phyloP scores from a whole-genome alignment of 2,329 filamentous ascomycete genomes.

The Zalaria obscura region DNA sequence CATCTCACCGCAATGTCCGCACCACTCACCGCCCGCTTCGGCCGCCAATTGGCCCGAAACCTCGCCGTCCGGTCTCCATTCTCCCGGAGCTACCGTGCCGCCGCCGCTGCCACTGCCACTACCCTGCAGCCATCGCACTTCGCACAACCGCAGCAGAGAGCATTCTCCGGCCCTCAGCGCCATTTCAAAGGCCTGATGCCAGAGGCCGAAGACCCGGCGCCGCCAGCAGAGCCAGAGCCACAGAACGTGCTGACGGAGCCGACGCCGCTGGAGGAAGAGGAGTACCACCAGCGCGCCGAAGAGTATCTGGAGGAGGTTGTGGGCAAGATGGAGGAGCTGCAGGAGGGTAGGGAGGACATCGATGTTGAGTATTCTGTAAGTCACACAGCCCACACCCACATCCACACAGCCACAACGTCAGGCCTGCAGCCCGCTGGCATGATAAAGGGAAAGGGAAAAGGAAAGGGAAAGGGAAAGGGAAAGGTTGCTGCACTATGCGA shows the following conservation, averaged over 20 bases:
- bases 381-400: slow-evolving; percentile 8
- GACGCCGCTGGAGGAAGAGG: slow-evolving; percentile 49
- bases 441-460: no score
- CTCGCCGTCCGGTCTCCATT: slow-evolving; percentile 5
- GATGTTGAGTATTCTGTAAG: slow-evolving; percentile 83
- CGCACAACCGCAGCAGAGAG: not conserved
- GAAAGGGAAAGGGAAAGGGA: no score
- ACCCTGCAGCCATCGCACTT: slow-evolving; percentile 1
- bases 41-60: slow-evolving; percentile 10
- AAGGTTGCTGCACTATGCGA: no score
- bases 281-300: slow-evolving; percentile 71
- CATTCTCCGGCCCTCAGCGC: slow-evolving; percentile 8
- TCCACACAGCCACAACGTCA: no score
- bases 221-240: slow-evolving; percentile 23
- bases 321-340: slow-evolving; percentile 52
- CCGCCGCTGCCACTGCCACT: not conserved
- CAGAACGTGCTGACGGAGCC: slow-evolving; percentile 32
- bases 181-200: slow-evolving; percentile 25
- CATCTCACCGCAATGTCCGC: slow-evolving; percentile 10
- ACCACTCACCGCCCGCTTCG: slow-evolving; percentile 9
- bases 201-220: slow-evolving; percentile 22
- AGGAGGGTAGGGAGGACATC: slow-evolving; percentile 59
- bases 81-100: slow-evolving; percentile 1
- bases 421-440: no score
- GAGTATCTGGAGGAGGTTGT: slow-evolving; percentile 52